Conservation (phyloP, 1,139 yeast genomes). For the Saccharomyces hybrid region DNA sequence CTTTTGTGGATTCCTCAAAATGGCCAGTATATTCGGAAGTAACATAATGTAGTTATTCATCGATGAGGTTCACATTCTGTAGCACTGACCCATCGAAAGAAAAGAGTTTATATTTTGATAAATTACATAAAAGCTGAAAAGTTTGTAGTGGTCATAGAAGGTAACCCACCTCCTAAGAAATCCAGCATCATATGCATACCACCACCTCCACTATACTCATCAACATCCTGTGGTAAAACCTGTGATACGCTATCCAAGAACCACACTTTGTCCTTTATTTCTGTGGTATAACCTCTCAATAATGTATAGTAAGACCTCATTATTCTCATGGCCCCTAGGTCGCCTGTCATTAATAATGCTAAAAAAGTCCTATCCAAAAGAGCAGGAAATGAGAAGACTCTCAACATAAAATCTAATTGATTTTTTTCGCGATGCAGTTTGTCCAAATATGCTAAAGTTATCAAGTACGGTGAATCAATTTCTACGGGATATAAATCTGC, state of each 20-base stretch:
- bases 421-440: slow-evolving; percentile 75
- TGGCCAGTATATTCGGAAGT: too few species aligned
- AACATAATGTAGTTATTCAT: background rate
- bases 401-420: slow-evolving; percentile 74
- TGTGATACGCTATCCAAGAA: slow-evolving; percentile 86
- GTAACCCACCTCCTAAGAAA: slow-evolving; percentile 70
- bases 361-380: slow-evolving; percentile 72
- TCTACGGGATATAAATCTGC: slow-evolving; percentile 82
- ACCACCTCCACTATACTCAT: slow-evolving; percentile 78
- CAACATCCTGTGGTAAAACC: slow-evolving; percentile 79
- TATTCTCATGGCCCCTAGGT: slow-evolving; percentile 78
- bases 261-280: slow-evolving; percentile 88
- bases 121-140: slow-evolving; percentile 28
- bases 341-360: slow-evolving; percentile 76
- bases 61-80: background rate
- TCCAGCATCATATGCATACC: slow-evolving; percentile 90
- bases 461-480: slow-evolving; percentile 73
- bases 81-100: background rate
- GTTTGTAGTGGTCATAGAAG: slow-evolving; percentile 43
- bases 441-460: slow-evolving; percentile 79
- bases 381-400: slow-evolving; percentile 93
- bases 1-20: too few species aligned
- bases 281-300: slow-evolving; percentile 72
- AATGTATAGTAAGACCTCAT: slow-evolving; percentile 83
- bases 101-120: background rate